A percentile compares a stretch with the other conserved stretches of the same genome.
Evolutionary conservation across 257 asterid species (phyloP).

Genomic region (Rubia yunnanensis): DNA sequence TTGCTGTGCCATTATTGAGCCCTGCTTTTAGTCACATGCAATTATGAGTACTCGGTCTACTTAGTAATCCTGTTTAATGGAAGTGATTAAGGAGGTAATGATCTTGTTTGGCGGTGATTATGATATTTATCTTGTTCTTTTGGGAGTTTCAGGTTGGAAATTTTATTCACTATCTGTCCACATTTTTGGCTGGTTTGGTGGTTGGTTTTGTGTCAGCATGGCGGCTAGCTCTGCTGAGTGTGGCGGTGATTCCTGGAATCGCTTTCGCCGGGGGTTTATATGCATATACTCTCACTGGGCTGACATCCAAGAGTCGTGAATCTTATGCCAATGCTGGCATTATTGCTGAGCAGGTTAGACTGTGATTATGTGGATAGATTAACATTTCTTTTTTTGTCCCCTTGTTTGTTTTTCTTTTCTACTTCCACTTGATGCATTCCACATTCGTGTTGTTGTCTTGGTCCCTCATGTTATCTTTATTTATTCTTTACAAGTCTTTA

Average conservation of each 20-base stretch:
- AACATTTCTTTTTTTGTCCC: not conserved
- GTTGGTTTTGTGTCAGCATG: constrained; percentile 98
- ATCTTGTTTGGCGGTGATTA: not conserved
- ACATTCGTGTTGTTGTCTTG: not conserved
- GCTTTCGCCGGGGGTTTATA: constrained; percentile 97
- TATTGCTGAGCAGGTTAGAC: constrained; percentile 90
- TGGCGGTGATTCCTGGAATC: constrained; percentile 95
- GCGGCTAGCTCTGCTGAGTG: constrained; percentile 90
- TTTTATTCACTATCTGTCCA: constrained; percentile 93
- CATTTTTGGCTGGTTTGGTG: constrained; percentile 96
- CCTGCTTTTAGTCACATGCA: not conserved
- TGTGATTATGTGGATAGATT: not conserved
- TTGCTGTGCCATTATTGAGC: constrained; percentile 2
- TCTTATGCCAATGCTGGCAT: constrained; percentile 95
- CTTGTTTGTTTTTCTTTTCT: not conserved
- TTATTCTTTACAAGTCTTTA: not conserved
- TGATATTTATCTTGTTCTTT: not conserved
- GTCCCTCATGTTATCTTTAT: constrained; percentile 16
- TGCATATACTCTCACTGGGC: constrained; percentile 88
- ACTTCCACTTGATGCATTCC: not conserved
- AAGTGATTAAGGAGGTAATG: constrained; percentile 4
- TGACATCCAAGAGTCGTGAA: constrained; percentile 92
- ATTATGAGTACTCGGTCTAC: not conserved
- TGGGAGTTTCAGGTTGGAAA: constrained; percentile 67
- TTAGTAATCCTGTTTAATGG: not conserved